Evolutionary conservation across 2,329 filamentous ascomycete species (phyloP).

Genomic region (Stemphylium beticola): DNA sequence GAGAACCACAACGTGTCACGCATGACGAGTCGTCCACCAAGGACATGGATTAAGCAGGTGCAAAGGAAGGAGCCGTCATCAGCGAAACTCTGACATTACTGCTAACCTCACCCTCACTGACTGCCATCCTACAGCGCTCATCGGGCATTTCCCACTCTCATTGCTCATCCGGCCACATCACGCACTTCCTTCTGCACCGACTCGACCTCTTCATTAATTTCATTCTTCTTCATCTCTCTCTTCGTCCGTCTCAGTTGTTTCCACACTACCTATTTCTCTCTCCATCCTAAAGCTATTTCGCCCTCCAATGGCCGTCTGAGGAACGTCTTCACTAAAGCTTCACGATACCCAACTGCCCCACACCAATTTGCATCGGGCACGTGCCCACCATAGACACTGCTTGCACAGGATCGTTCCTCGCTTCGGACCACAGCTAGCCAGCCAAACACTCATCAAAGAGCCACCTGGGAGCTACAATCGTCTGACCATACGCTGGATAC

Average conservation of each 20-base stretch:
- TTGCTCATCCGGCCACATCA: conserved; percentile 24
- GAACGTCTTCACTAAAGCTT: neutral
- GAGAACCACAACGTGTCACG: neutral
- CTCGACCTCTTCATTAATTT: conserved; percentile 34
- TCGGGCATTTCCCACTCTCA: conserved; percentile 28
- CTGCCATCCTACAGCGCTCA: conserved; percentile 29
- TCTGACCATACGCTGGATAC: conserved; percentile 26
- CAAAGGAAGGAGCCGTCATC: conserved; percentile 34
- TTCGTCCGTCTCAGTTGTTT: conserved; percentile 13
- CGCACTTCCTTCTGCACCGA: conserved; percentile 8
- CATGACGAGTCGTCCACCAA: neutral
- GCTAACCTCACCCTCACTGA: conserved; percentile 21
- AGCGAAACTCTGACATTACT: conserved; percentile 25
- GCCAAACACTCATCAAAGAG: neutral
- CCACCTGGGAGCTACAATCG: too few relatives aligned
- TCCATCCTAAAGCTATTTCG: conserved; percentile 9
- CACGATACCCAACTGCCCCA: neutral
- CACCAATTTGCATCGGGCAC: neutral
- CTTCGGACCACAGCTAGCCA: neutral
- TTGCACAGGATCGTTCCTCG: neutral
- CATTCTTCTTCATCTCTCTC: conserved; percentile 16
- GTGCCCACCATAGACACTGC: neutral
- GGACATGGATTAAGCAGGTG: conserved; percentile 14
- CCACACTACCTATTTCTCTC: conserved; percentile 9
- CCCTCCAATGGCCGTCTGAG: conserved; percentile 15